Conservation (phyloP, 768 basidiomycete genomes). For the Suillus occidentalis region DNA sequence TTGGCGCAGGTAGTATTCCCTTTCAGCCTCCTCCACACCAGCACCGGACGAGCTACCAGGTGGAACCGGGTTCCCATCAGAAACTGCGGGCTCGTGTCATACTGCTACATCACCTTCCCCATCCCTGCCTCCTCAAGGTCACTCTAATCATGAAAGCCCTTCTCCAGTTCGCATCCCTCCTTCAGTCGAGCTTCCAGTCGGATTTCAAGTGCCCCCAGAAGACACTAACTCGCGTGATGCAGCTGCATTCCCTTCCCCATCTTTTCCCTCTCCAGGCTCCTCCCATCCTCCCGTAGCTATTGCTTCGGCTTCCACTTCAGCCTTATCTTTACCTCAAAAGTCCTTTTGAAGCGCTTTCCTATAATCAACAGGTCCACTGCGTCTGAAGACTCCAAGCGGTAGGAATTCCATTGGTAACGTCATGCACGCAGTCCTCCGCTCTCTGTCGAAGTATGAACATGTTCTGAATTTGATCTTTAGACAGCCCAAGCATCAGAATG, state of each 20-base stretch:
- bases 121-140: not conserved
- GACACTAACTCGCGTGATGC: not conserved
- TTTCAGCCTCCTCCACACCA: too few relatives aligned
- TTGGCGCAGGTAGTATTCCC: too few relatives aligned
- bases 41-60: too few relatives aligned
- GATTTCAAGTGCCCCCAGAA: not conserved
- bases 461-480: not conserved
- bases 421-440: not conserved
- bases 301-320: too few relatives aligned
- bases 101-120: not conserved
- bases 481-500: not conserved
- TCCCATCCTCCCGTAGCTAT: too few relatives aligned
- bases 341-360: not conserved
- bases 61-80: not conserved
- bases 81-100: not conserved
- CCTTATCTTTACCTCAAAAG: not conserved
- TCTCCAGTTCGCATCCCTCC: not conserved
- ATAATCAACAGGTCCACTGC: not conserved
- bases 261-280: not conserved
- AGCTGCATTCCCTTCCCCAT: not conserved
- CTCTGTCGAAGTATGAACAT: not conserved
- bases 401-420: not conserved
- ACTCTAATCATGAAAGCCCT: not conserved
- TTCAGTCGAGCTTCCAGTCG: not conserved
- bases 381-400: not conserved